Evolutionary conservation across 371 early-diverging fungal species (phyloP), one percentile per base, ranked within the genome.

Genomic region (Mucor piriformis): DNA sequence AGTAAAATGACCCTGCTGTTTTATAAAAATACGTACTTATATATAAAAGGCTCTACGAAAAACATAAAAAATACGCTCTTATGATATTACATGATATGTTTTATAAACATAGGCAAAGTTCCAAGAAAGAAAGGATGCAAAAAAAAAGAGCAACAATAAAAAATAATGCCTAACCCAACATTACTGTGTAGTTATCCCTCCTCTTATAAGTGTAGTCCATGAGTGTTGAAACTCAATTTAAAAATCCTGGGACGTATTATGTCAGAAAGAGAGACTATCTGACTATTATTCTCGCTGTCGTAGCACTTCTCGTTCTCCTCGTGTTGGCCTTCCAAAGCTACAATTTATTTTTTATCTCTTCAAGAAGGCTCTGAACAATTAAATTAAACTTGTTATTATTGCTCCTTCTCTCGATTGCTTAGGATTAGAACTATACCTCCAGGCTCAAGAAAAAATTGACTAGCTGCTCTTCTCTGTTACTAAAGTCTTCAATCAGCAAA

Each of bases 391-490:
- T 54, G 54, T 18, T 61, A 54, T 48, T 49, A 24, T 54, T 49
- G 47, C 54, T 60, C 54, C n/a, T n/a, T n/a, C 42, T 44, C 29
- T 29, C 29, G 21, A 54, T 48, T 16, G 20, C 40, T 49, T 49
- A 40, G 33, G 24, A 49, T 61, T 13, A 54, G 50, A 18, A 54
- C 54, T 54, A 49, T 61, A 61, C 54, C 54, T 61, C 54, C 49
- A 54, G 40, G 50, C 16, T 61, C 33, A 61, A 54, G 50, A 54
- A 54, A 48, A 61, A 54, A 29, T 40, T 49, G 50, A 54, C 10
- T 16, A 49, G 5, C 1, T 54, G 49, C 33, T 54, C 54, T 29
- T 21, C 15, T 29, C 61, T 60, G 23, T 60, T 34, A 29, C 29
- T 38, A 54, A 53, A 53, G 54, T 60, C 54, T 40, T 61, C 49